Evolutionary conservation across 2,329 filamentous ascomycete genomes (phyloP), one percentile per base, ranked within the genome.

Genomic region (Cyphellophora europaea): DNA sequence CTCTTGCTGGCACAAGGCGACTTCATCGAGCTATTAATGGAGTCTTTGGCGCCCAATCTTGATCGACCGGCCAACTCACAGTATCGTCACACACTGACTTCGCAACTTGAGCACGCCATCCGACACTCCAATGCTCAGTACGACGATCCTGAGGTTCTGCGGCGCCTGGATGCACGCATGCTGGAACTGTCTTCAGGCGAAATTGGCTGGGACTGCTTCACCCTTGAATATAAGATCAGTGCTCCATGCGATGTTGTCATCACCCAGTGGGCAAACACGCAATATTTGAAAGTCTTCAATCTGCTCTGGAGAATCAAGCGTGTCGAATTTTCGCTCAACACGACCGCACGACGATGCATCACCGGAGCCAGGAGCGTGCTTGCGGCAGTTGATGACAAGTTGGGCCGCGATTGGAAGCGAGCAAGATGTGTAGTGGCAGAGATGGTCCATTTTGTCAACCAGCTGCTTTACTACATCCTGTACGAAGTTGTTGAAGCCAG

Each of bases 201-300:
- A 51, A 96, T 95, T 35, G 91, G 91, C 32, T 98, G 91, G 91
- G 91, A 98, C 54, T 94, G 93, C 54, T 98, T 98, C 61, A 98
- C 91, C 0, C 75, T 98, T 6, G 93, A 98, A 57, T 98, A 98
- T 64, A 95, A 96, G 57, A 91, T 98, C 48, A 88, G 94, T 55
- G 83, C 89, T 2, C 91, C 91, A 0, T 84, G 95, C 15, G 91
- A 98, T 55, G 91, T 98, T 17, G 88, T 98, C 31, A 87, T 98
- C 25, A 96, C 89, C 0, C 86, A 93, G 27, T 95, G 88, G 76
- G 88, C 87, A 30, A 89, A 84, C 47, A 83, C 89, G 14, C 89
- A 98, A 55, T 98, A 98, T 55, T 79, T 98, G 49, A 96, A 96
- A 56, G 86, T 98, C 6, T 98, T 98, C 72, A 98, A 98, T 61